A percentile compares a stretch with the other conserved stretches of the same genome.
These are phyloP conservation scores for Chionographis japonica DNA, from an alignment of 106 monocot species.

Conservation along the genomic window DNA sequence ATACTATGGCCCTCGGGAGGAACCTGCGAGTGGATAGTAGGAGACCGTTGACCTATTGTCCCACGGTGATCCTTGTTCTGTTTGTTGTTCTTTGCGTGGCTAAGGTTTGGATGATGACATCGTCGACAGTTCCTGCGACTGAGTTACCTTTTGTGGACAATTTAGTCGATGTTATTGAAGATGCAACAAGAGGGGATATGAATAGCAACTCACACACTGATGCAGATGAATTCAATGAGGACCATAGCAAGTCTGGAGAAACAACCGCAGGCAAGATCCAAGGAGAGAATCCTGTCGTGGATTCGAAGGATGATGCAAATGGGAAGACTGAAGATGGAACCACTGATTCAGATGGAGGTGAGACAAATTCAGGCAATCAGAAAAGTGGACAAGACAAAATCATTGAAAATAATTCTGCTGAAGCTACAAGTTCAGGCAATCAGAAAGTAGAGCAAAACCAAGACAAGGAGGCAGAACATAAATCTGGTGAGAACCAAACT, in stretches of 20 bases:
- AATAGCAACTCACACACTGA: background rate
- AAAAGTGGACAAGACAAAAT: slow-evolving; percentile 5
- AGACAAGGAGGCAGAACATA: slow-evolving; percentile 22
- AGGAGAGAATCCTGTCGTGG: slow-evolving; percentile 26
- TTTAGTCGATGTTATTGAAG: slow-evolving; percentile 24
- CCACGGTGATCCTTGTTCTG: slow-evolving; percentile 40
- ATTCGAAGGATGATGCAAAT: slow-evolving; percentile 27
- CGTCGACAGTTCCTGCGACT: slow-evolving; percentile 26
- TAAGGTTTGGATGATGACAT: slow-evolving; percentile 82
- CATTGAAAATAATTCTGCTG: background rate
- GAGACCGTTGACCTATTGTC: slow-evolving; percentile 54
- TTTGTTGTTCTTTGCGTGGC: slow-evolving; percentile 74
- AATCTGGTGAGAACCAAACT: slow-evolving; percentile 15
- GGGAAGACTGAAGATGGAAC: slow-evolving; percentile 14
- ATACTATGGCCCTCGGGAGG: slow-evolving; percentile 57
- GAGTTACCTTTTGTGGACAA: slow-evolving; percentile 31
- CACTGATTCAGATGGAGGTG: slow-evolving; percentile 17
- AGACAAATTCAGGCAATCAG: slow-evolving; percentile 4
- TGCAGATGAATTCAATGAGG: slow-evolving; percentile 7
- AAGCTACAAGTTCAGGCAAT: too few relatives aligned
- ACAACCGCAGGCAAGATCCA: slow-evolving; percentile 17
- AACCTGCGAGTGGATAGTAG: slow-evolving; percentile 41
- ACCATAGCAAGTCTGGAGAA: slow-evolving; percentile 1
- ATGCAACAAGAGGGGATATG: slow-evolving; percentile 7
- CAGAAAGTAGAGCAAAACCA: slow-evolving; percentile 25